phyloP scores from a whole-genome alignment of 2,329 filamentous ascomycete species.

The Ceratocystis albifundus region DNA sequence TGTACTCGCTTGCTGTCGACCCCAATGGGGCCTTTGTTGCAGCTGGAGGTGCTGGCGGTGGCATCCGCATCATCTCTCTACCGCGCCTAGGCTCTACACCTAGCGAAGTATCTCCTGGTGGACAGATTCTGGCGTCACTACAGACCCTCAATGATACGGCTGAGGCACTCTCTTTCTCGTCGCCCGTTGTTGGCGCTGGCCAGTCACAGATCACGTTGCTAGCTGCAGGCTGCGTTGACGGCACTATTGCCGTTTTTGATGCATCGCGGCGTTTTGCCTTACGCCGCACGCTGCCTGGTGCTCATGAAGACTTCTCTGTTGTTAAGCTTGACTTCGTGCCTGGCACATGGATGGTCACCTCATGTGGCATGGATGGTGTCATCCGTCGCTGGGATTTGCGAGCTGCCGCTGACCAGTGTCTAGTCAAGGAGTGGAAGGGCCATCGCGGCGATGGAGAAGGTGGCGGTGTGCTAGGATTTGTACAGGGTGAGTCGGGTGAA shows the following conservation, averaged over 20 bases:
- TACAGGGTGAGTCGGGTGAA: conserved; percentile 64
- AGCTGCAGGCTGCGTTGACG: conserved; percentile 58
- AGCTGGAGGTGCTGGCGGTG: conserved; percentile 76
- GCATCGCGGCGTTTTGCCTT: conserved; percentile 74
- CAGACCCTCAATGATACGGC: conserved; percentile 66
- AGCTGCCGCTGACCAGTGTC: conserved; percentile 52
- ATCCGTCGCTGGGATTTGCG: conserved; percentile 75
- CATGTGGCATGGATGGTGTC: conserved; percentile 83
- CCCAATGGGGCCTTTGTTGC: conserved; percentile 69
- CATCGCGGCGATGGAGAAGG: conserved; percentile 76
- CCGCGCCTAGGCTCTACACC: conserved; percentile 46
- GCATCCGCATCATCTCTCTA: conserved; percentile 73
- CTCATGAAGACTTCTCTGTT: conserved; percentile 78
- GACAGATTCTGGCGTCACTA: conserved; percentile 65
- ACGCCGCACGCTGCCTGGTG: conserved; percentile 67
- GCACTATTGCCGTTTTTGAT: conserved; percentile 77
- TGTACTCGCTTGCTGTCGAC: conserved; percentile 78
- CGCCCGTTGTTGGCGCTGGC: conserved; percentile 34
- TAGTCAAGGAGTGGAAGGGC: conserved; percentile 80
- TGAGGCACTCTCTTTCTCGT: conserved; percentile 58
- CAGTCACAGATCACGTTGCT: conserved; percentile 41
- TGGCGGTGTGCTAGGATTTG: conserved; percentile 82
- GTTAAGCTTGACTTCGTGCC: conserved; percentile 85
- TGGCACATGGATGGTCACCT: conserved; percentile 61
- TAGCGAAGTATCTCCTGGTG: conserved; percentile 35